Evolutionary conservation across 768 basidiomycete genomes (phyloP).

Genomic region (Phanerochaete carnosa): DNA sequence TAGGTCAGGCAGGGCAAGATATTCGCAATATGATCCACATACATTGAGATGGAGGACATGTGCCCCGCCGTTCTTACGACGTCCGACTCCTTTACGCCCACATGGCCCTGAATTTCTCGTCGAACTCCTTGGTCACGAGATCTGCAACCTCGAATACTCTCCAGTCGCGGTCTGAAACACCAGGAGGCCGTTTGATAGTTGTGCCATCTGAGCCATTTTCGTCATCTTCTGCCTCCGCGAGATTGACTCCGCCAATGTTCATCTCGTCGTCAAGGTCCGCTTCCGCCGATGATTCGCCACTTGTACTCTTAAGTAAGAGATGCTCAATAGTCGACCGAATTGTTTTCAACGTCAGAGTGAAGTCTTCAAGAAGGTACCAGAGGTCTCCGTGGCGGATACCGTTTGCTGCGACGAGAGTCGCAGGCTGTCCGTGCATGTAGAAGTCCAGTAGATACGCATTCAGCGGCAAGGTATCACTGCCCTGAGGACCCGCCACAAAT

Average conservation of each 20-base stretch:
- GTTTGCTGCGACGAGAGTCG: slow-evolving; percentile 47
- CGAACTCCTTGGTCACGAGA: slow-evolving; percentile 44
- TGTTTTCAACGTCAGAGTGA: slow-evolving; percentile 45
- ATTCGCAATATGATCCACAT: too few species aligned
- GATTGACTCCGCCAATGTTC: slow-evolving; percentile 30
- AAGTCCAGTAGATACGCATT: slow-evolving; percentile 73
- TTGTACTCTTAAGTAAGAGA: slow-evolving; percentile 31
- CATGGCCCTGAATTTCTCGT: slow-evolving; percentile 58
- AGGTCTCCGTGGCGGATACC: slow-evolving; percentile 58
- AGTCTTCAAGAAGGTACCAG: slow-evolving; percentile 65
- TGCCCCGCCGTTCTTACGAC: too few species aligned
- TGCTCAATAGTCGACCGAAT: slow-evolving; percentile 50
- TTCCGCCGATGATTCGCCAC: slow-evolving; percentile 4
- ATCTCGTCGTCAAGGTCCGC: slow-evolving; percentile 19
- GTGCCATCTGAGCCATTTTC: slow-evolving; percentile 22
- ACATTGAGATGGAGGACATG: too few species aligned
- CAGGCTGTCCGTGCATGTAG: slow-evolving; percentile 59
- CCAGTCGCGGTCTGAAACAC: slow-evolving; percentile 49
- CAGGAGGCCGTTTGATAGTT: slow-evolving; percentile 31
- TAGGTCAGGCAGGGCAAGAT: too few species aligned
- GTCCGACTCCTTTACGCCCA: slow-evolving; percentile 47
- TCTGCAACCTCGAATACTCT: slow-evolving; percentile 49
- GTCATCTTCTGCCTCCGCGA: slow-evolving; percentile 21
- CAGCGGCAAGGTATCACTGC: slow-evolving; percentile 32
- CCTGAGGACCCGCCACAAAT: slow-evolving; percentile 25